Evolutionary conservation across 1,284 basidiomycete species (phyloP), one percentile per base, ranked within the genome.

Genomic region (Inonotus hispidus): DNA sequence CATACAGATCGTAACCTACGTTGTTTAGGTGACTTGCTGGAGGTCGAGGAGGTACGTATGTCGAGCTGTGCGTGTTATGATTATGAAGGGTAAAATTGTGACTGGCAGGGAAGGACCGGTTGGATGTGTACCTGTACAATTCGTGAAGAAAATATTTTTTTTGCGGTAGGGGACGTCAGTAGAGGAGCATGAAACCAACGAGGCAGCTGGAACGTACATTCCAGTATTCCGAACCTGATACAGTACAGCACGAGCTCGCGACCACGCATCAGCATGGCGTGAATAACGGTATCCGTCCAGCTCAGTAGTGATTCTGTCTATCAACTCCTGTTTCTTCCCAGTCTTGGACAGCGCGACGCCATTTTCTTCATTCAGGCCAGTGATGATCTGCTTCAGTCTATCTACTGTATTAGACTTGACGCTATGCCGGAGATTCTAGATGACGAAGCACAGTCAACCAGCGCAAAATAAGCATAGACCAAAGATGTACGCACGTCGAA

Each of bases 241-340:
- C 57, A 90, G 70, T 57, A 90, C 79, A 35, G 74, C 74, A 69
- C 83, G 84, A 35, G 83, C 89, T 66, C 81, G 87, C 58, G 74
- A 71, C 83, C 86, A 92, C 68, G 78, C 82, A 64, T 87, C 87
- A 39, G 79, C 74, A 61, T 78, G 75, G 67, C 80, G 81, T 1
- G 71, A 70, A 59, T 72, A 71, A 68, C 79, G 81, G 85, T 87
- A 90, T 53, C 66, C 63, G 63, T 87, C 83, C 66, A 92, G 72
- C 63, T 78, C 75, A 11, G 66, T 67, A 46, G 78, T 72, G 63
- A 90, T 85, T 63, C 85, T 80, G 69, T 91, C 84, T 69, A 93
- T 91, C 52, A 93, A 80, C 29, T 92, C 90, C 66, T 88, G 84
- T 71, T 93, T 93, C 75, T 88, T 90, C 38, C 91, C 91, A n/a